Evolutionary conservation across 371 early-diverging fungal species (phyloP).

Genomic region (Lichtheimia corymbifera): DNA sequence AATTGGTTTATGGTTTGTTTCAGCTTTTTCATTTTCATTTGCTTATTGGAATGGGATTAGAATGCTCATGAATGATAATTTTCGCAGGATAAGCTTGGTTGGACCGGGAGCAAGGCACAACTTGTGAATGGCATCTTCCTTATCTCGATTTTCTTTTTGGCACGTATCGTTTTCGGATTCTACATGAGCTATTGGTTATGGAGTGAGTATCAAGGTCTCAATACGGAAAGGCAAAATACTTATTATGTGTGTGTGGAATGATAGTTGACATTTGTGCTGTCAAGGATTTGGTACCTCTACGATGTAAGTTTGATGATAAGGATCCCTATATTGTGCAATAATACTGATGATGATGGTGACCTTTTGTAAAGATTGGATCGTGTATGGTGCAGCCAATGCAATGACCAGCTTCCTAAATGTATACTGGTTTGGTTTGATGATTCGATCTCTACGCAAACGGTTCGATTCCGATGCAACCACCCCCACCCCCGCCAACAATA

Average conservation of each 20-base stretch:
- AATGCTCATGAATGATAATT: not conserved
- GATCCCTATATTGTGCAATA: not conserved
- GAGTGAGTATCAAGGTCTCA: constrained; percentile 27
- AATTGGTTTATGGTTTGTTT: constrained; percentile 82
- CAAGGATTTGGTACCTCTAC: constrained; percentile 58
- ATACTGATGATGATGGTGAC: not conserved
- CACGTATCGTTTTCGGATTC: constrained; percentile 81
- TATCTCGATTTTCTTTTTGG: constrained; percentile 72
- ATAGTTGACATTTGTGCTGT: constrained; percentile 43
- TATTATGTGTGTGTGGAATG: not conserved
- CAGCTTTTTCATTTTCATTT: not conserved
- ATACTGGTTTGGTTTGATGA: constrained; percentile 82
- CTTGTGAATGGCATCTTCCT: constrained; percentile 81
- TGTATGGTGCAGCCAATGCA: constrained; percentile 66
- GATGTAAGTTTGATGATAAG: constrained; percentile 33
- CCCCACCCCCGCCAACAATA: not conserved
- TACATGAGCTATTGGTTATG: constrained; percentile 69
- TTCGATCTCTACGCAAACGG: constrained; percentile 43
- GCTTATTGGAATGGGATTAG: not conserved
- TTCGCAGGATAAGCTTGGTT: constrained; percentile 72
- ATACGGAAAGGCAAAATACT: not conserved
- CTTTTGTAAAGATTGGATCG: constrained; percentile 32
- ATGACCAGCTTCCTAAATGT: constrained; percentile 70
- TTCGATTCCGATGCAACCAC: constrained; percentile 21
- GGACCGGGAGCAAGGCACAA: constrained; percentile 77